Evolutionary conservation across 2,329 filamentous ascomycete species (phyloP), one percentile per base, ranked within the genome.

Genomic region (Diaporthe citriasiana): DNA sequence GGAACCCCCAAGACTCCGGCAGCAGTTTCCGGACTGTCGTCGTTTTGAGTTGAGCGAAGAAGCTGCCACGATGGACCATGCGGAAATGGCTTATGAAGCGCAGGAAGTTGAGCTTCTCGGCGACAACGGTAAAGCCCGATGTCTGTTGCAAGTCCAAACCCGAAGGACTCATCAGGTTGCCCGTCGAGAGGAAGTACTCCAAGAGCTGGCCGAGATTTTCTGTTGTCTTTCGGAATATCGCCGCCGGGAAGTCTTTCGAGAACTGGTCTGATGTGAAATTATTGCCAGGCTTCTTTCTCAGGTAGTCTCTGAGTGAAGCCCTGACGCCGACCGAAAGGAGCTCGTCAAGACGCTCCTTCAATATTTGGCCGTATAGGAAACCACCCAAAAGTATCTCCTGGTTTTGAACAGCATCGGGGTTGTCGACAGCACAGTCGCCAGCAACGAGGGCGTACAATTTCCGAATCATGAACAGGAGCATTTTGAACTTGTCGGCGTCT

Each of bases 81-180:
- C 97, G 93, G 89, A 99, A 99, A 84, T 99, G 97, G 83, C 94
- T 97, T 85, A 99, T 97, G 86, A 98, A 99, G 79, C 97, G 94
- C 80, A 97, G 91, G 82, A 98, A 99, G 86, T 99, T 99, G 82
- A 99, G 96, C 88, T 98, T 98, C 82, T 99, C 97, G 3, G 97
- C 97, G 69, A 98, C 95, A 68, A 99, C 95, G 0, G 95, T 97
- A 83, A 97, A 99, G 76, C 97, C 97, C 17, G 96, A 97, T 0
- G 93, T 93, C 83, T 99, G 97, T 81, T 98, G 97, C 80, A 98
- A 84, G 88, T 99, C 97, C 53, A 99, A 88, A 77, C 97, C 97
- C 40, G 94, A 97, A 19, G 94, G 92, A 86, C 94, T 97, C 80
- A 95, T 91, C 59, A 99, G 86, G 80, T 99, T 99, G 78, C 97